A percentile compares a stretch with the other conserved stretches of the same genome.
phyloP scores from a whole-genome alignment of 148 eudicot genomes.

The Camellia granthamiana region DNA sequence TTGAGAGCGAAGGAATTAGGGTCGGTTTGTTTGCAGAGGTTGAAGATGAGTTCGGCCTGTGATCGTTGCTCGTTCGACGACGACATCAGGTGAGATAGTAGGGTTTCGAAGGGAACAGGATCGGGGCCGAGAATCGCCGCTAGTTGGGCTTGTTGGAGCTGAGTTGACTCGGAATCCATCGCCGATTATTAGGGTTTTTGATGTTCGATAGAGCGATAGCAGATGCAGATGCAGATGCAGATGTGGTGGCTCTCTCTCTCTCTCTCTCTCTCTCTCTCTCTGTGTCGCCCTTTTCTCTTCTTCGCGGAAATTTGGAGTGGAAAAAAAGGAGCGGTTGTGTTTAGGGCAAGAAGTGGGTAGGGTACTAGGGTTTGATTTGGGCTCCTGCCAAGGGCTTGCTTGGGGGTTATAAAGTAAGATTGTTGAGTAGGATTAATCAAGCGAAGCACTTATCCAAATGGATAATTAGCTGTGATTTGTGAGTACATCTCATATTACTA shows the following conservation, averaged over 20 bases:
- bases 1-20: constrained; percentile 68
- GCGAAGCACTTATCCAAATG: neutral
- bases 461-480: neutral
- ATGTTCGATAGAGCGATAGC: neutral
- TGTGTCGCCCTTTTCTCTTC: neutral
- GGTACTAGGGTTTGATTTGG: neutral
- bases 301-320: neutral
- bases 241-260: constrained; percentile 10
- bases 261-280: too few species aligned
- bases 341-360: neutral
- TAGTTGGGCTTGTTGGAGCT: constrained; percentile 59
- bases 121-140: constrained; percentile 73
- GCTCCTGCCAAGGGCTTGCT: neutral
- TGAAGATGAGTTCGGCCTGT: constrained; percentile 67
- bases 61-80: constrained; percentile 75
- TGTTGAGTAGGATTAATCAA: neutral
- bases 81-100: constrained; percentile 77
- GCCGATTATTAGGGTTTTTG: constrained; percentile 29
- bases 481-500: neutral
- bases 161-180: constrained; percentile 46
- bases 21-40: constrained; percentile 60
- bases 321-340: neutral
- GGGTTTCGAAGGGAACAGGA: constrained; percentile 62
- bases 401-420: neutral
- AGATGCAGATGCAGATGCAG: neutral